Conservation (phyloP, 2,329 filamentous ascomycete species). For the Verruconis gallopava region DNA sequence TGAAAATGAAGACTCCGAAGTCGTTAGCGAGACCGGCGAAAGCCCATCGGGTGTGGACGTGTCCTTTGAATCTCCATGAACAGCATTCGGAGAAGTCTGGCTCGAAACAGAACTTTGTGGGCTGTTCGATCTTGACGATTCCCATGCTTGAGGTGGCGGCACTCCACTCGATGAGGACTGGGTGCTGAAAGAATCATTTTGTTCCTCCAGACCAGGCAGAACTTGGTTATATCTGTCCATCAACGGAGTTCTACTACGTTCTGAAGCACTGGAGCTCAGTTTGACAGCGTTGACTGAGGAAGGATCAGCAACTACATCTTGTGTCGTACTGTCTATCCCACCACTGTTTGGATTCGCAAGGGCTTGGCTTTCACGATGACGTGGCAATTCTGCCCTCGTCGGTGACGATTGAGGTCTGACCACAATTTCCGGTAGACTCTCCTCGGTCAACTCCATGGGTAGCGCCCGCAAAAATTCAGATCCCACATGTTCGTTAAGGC, state of each 20-base stretch:
- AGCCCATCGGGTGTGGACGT: background rate
- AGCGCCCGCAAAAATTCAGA: background rate
- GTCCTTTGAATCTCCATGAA: too few species aligned
- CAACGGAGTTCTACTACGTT: background rate
- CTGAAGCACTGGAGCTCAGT: too few species aligned
- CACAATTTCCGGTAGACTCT: slow-evolving; percentile 6
- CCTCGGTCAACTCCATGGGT: background rate
- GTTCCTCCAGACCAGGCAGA: background rate
- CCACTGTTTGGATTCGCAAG: too few species aligned
- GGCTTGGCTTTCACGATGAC: too few species aligned
- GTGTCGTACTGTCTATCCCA: too few species aligned
- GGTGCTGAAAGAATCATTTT: background rate
- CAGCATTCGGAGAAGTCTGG: too few species aligned
- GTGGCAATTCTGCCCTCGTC: too few species aligned
- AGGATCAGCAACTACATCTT: too few species aligned
- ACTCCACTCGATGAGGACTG: background rate
- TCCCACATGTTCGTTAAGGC: slow-evolving; percentile 14
- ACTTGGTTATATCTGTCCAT: background rate
- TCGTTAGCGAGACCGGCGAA: background rate
- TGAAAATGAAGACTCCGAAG: background rate
- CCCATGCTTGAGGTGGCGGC: background rate
- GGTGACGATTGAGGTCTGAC: background rate
- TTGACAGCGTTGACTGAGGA: too few species aligned
- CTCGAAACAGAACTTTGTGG: background rate
- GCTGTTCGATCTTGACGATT: background rate